phyloP scores from a whole-genome alignment of 2,329 filamentous ascomycete genomes.

The Tolypocladium inflatum region DNA sequence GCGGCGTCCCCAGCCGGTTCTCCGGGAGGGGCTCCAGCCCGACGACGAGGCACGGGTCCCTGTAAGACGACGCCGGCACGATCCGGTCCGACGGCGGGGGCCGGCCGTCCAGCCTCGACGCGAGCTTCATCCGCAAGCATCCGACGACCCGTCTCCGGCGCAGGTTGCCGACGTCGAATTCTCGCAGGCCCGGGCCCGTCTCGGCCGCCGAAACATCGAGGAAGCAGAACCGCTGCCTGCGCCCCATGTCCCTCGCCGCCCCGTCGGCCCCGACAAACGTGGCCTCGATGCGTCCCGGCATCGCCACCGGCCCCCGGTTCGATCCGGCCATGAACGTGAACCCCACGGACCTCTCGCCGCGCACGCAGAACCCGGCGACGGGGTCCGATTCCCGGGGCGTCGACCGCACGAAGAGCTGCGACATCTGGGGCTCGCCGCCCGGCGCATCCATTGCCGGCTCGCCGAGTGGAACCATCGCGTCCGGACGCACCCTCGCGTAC shows the following conservation, averaged over 20 bases:
- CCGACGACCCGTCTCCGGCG: neutral
- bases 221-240: neutral
- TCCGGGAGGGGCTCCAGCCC: neutral
- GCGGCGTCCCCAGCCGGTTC: neutral
- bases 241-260: neutral
- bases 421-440: neutral
- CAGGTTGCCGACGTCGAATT: neutral
- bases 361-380: neutral
- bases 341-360: neutral
- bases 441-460: neutral
- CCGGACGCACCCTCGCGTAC: slow-evolving; percentile 3
- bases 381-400: neutral
- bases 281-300: neutral
- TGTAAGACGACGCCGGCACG: neutral
- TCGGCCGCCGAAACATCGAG: neutral
- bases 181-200: neutral
- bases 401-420: neutral
- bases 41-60: neutral
- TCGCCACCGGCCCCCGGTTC: neutral
- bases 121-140: neutral
- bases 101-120: neutral
- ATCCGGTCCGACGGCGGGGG: neutral
- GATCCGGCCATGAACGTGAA: neutral
- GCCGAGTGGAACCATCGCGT: neutral
- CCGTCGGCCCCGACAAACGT: neutral